Evolutionary conservation across 176 grass and related monocot species (phyloP).

Genomic region (Metroxylon sagu): DNA sequence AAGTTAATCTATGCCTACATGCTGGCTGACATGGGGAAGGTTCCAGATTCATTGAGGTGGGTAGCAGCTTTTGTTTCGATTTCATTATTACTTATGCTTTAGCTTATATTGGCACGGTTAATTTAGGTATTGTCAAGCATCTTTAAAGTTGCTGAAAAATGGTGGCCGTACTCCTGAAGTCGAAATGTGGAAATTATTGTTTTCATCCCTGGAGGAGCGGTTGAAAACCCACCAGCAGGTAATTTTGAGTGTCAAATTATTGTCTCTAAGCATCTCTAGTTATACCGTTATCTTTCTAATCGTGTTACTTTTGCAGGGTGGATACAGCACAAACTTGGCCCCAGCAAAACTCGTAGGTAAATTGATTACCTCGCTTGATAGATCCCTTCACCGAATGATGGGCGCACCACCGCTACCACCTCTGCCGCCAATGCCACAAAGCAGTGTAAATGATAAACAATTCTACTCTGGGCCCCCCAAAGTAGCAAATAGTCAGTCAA

Average conservation of each 20-base stretch:
- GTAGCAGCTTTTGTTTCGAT: constrained; percentile 13
- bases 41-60: constrained; percentile 85
- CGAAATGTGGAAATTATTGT: constrained; percentile 77
- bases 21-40: constrained; percentile 82
- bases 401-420: constrained; percentile 60
- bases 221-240: constrained; percentile 94
- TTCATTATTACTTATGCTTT: constrained; percentile 7
- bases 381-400: constrained; percentile 86
- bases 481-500: constrained; percentile 25
- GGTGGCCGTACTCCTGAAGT: constrained; percentile 76
- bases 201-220: constrained; percentile 80
- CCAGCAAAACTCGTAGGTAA: constrained; percentile 83
- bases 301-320: constrained; percentile 42
- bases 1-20: constrained; percentile 97
- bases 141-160: constrained; percentile 78
- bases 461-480: constrained; percentile 37
- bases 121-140: constrained; percentile 91
- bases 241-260: not conserved
- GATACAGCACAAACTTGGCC: constrained; percentile 76
- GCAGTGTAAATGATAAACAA: constrained; percentile 45
- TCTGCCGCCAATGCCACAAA: constrained; percentile 58
- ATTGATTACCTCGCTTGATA: constrained; percentile 77
- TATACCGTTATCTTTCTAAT: not conserved
- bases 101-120: constrained; percentile 5
- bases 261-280: not conserved